Base-by-base conservation (phyloP, 306 rosid genomes). In the barrel medic (Medicago truncatula) region DNA sequence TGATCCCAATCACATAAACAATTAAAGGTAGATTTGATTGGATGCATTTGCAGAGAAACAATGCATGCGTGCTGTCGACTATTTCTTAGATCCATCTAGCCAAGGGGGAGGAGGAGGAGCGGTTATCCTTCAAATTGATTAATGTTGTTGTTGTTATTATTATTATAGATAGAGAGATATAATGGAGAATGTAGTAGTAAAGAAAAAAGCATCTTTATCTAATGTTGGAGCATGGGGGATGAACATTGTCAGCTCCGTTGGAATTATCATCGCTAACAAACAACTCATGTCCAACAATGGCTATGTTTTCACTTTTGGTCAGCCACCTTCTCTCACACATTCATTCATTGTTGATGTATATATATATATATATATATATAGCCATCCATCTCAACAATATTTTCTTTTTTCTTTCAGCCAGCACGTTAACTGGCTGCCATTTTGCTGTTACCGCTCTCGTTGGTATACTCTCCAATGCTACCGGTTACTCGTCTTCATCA, bases 211-310 rank as follows among this genome's bases (percentile, higher is more conserved):
- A 18, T 0, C 87, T 4, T 89, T 93, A 20, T 90, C 95, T 16
- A 90, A 91, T 72, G 76, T 93, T 4, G 97, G 97, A 76, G 97
- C 97, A 3, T 93, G 98, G 98, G 96, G 85, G 41, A 89, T 91
- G 96, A 93, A 93, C 81, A 84, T 93, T 38, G 75, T 93, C 64
- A 93, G 97, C 82, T 93, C 97, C 44, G 98, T 93, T 20, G 96
- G 97, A 15, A 89, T 93, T 66, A 93, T 93, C 59, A 91, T 93
- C 88, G 97, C 92, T 68, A 93, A 93, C 81, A 93, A 93, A 82
- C 91, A 88, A 85, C 98, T 91, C 83, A 93, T 93, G 98, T 91
- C 97, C 52, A 38, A 52, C 75, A 75, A 70, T 73, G 98, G 98
- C 23, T 93, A 89, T 50, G 96, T 84, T 66, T 93, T 93, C 84